Conservation (phyloP, 78 protist species). For the Cavenderia fasciculata region DNA sequence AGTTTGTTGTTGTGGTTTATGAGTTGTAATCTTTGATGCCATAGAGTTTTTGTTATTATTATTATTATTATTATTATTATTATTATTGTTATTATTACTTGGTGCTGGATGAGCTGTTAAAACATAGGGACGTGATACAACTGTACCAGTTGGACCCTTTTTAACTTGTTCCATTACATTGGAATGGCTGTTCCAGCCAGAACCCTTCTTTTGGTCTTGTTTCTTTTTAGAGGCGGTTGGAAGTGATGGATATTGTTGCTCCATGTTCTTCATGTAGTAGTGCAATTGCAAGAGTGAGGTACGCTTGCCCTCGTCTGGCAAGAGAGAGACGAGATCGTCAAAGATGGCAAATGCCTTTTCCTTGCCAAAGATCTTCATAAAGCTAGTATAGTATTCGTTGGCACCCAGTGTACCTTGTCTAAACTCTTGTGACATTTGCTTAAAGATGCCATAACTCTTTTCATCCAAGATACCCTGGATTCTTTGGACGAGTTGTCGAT, state of each 20-base stretch:
- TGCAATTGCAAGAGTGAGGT: constrained; percentile 40
- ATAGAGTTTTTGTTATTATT: too few relatives aligned
- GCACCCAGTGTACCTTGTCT: constrained; percentile 28
- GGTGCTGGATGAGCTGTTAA: constrained; percentile 2
- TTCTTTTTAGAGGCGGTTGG: constrained; percentile 5
- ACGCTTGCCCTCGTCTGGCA: constrained; percentile 59
- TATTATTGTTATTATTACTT: too few relatives aligned
- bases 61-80: too few relatives aligned
- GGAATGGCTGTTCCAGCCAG: constrained; percentile 36
- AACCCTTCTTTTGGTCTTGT: background rate
- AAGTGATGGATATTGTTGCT: constrained; percentile 62
- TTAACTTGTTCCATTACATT: constrained; percentile 20
- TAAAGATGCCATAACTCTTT: constrained; percentile 14
- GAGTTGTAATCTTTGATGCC: constrained; percentile 9
- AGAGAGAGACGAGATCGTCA: constrained; percentile 31
- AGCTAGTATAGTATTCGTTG: constrained; percentile 45
- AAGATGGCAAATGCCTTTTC: constrained; percentile 18
- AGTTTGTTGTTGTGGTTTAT: too few relatives aligned
- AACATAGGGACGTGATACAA: background rate
- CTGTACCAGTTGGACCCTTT: constrained; percentile 13
- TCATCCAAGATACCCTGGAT: constrained; percentile 35
- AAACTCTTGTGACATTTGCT: constrained; percentile 28
- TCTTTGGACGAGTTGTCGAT: constrained; percentile 2
- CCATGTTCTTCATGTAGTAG: constrained; percentile 42
- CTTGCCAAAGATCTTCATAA: constrained; percentile 43